phyloP scores from a whole-genome alignment of 768 basidiomycete genomes.

The Tricholoma saponaceum region DNA sequence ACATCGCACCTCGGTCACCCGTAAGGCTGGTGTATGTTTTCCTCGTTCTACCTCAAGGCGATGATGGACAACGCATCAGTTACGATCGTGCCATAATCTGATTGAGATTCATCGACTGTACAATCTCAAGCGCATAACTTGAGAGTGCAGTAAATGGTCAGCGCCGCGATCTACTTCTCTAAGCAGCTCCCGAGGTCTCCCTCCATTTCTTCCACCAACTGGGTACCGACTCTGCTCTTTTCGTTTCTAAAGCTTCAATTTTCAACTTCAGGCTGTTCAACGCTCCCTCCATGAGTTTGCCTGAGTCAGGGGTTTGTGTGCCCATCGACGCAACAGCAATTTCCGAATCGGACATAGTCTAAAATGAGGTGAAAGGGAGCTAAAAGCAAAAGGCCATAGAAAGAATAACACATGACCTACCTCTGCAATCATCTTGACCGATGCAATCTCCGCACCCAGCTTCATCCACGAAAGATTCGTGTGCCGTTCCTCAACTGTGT shows the following conservation, averaged over 20 bases:
- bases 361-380: not conserved
- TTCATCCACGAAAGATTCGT: constrained; percentile 33
- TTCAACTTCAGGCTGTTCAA: constrained; percentile 15
- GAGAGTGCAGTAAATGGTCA: not conserved
- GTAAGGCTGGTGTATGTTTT: no score
- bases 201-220: constrained; percentile 29
- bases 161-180: not conserved
- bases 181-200: not conserved
- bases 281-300: constrained; percentile 9
- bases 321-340: not conserved
- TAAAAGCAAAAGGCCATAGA: not conserved
- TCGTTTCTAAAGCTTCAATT: constrained; percentile 8
- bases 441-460: constrained; percentile 25
- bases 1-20: no score
- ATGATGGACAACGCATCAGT: not conserved
- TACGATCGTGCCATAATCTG: not conserved
- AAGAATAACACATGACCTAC: constrained; percentile 1
- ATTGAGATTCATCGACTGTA: no score
- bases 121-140: not conserved
- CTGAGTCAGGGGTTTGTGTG: not conserved
- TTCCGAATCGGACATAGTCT: constrained; percentile 5
- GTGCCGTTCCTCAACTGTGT: constrained; percentile 31
- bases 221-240: constrained; percentile 20
- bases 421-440: constrained; percentile 6
- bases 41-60: no score